Base-by-base conservation (phyloP, 257 asterid genomes). In the Rehmannia glutinosa region DNA sequence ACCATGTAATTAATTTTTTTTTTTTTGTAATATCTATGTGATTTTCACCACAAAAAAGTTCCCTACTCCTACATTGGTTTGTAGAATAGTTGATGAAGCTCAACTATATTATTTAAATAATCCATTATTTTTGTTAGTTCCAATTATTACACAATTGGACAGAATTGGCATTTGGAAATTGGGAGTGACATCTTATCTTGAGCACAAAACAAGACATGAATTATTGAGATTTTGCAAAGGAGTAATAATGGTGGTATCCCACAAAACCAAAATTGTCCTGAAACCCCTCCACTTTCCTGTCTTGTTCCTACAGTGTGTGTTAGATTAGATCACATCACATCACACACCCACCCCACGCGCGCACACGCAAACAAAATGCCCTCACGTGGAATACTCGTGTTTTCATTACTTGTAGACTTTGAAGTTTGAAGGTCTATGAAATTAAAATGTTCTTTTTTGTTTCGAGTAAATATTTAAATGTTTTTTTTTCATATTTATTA, bases 151-250 rank as follows among this genome's bases (percentile, higher is more conserved):
- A 68, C 3, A 39, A 57, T 39, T 13, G 51, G 50, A 57, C 47
- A 42, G 57, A 64, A 51, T 6, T 50, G 35, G 62, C 19, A 35
- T 36, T 66, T 35, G 5, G 12, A 3, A 15, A 10, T 23, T 41
- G 58, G 73, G 56, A 15, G 65, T 52, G 74, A 76, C 74, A 61
- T 67, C 54, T 72, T 77, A 72, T 72, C 72, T 41, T 25, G 67
- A 5, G 43, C 57, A n/a, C n/a, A 43, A 32, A 45, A 54, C 51
- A 64, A 45, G 79, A 78, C 61, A 30, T 66, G 36, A 70, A 74
- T 53, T 46, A 66, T 54, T 53, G 83, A 24, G 56, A 68, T 8
- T 28, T 49, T 4, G 54, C 59, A 28, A 66, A 63, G 46, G 43
- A 28, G 43, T 50, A 41, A 41, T 41, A 41, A 62, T 46, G 72